These are phyloP conservation scores for Colletotrichum sidae DNA, from an alignment of 2,329 filamentous ascomycete genomes.

Conservation along the genomic window DNA sequence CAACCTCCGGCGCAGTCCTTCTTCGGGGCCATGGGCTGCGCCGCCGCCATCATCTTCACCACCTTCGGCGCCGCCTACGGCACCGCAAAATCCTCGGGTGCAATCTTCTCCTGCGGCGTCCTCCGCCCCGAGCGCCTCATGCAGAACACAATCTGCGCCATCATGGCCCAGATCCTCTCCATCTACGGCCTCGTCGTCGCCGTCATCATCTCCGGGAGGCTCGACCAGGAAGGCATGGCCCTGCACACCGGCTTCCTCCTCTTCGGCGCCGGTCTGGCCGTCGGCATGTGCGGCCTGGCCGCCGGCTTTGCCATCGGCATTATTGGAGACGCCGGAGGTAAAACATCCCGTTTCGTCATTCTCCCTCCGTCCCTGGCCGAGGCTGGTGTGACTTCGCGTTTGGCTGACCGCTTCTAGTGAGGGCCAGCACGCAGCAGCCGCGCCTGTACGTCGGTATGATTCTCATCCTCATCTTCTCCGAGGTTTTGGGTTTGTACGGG, in stretches of 20 bases:
- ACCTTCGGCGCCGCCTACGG: conserved; percentile 61
- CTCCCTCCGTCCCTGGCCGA: neutral
- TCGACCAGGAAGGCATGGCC: conserved; percentile 53
- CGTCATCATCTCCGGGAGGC: conserved; percentile 56
- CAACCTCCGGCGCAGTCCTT: conserved; percentile 47
- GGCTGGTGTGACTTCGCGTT: no score
- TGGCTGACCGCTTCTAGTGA: conserved; percentile 45
- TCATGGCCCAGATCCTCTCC: conserved; percentile 61
- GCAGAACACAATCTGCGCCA: conserved; percentile 58
- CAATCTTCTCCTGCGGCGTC: conserved; percentile 57
- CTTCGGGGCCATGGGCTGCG: conserved; percentile 56
- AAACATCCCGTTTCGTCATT: conserved; percentile 33
- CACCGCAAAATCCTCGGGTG: conserved; percentile 55
- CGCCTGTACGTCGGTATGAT: conserved; percentile 60
- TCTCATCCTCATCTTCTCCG: conserved; percentile 60
- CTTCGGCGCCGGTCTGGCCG: conserved; percentile 56
- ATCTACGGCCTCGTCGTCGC: conserved; percentile 59
- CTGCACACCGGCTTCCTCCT: conserved; percentile 57
- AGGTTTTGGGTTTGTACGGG: conserved; percentile 58
- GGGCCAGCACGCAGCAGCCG: conserved; percentile 60
- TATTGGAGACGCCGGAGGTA: conserved; percentile 58
- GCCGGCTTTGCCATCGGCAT: conserved; percentile 61
- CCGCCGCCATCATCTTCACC: conserved; percentile 62
- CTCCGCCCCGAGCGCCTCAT: conserved; percentile 57
- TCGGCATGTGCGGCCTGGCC: conserved; percentile 58